Evolutionary conservation across 2,329 filamentous ascomycete genomes (phyloP).

Genomic region (Botrytis paeoniae): DNA sequence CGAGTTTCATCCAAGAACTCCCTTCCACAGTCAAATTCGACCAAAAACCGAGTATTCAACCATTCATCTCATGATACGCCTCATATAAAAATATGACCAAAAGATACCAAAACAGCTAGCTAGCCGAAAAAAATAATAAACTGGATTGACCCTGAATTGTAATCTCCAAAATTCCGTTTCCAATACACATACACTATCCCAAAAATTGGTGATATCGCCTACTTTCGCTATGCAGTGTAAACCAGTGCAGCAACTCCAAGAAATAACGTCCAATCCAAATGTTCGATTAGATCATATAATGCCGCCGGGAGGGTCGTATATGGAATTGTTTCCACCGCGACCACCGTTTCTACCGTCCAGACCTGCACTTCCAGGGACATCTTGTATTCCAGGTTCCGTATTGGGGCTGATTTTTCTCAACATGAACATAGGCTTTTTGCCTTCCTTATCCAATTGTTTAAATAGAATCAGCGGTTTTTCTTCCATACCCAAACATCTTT

Average conservation of each 20-base stretch:
- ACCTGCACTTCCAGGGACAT: conserved; percentile 35
- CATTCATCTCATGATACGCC: conserved; percentile 19
- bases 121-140: conserved; percentile 12
- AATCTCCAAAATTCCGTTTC: conserved; percentile 15
- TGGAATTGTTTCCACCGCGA: conserved; percentile 24
- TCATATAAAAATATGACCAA: conserved; percentile 16
- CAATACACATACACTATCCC: conserved; percentile 19
- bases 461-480: conserved; percentile 95
- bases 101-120: conserved; percentile 8
- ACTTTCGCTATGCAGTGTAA: conserved; percentile 18
- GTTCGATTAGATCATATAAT: conserved; percentile 33
- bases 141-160: conserved; percentile 6
- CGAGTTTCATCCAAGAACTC: conserved; percentile 20
- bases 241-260: conserved; percentile 17
- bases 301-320: conserved; percentile 37
- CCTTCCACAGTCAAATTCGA: conserved; percentile 14
- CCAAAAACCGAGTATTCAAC: conserved; percentile 11
- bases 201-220: conserved; percentile 14
- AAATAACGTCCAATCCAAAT: conserved; percentile 14
- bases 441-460: conserved; percentile 95
- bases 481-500: conserved; percentile 85
- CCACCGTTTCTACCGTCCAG: conserved; percentile 26
- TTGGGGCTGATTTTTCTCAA: conserved; percentile 49
- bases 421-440: conserved; percentile 88
- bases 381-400: conserved; percentile 39